A percentile compares a stretch with the other conserved stretches of the same genome.
phyloP scores from a whole-genome alignment of 2,329 filamentous ascomycete genomes.

The Camillea tinctor region DNA sequence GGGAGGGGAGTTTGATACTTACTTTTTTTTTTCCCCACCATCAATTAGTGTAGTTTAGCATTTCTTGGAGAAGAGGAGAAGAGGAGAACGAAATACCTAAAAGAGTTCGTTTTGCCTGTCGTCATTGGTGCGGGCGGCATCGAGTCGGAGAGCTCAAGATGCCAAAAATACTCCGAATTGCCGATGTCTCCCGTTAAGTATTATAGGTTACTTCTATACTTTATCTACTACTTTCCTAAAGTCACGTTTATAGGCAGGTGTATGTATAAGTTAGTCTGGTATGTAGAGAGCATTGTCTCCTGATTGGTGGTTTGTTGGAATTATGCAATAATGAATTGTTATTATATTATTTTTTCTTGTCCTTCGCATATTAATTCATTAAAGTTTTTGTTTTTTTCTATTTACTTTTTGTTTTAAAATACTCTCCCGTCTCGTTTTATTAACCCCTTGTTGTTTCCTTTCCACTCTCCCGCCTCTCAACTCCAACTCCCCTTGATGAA shows the following conservation, averaged over 20 bases:
- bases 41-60: too few relatives aligned
- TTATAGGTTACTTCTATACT: constrained; percentile 1
- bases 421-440: not conserved
- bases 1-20: too few relatives aligned
- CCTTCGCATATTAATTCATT: not conserved
- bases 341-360: not conserved
- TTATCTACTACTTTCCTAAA: too few relatives aligned
- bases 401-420: not conserved
- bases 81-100: too few relatives aligned
- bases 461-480: not conserved
- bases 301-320: too few relatives aligned
- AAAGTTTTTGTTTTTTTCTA: not conserved
- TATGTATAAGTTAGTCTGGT: too few relatives aligned
- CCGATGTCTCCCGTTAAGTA: constrained; percentile 14
- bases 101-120: constrained; percentile 1
- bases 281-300: too few relatives aligned
- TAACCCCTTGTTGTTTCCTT: not conserved
- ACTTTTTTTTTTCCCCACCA: too few relatives aligned
- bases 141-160: not conserved
- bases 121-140: constrained; percentile 11
- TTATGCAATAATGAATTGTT: not conserved
- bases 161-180: constrained; percentile 24
- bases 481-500: not conserved
- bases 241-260: too few relatives aligned
- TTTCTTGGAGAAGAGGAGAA: not conserved